Percentiles rank a stretch among this genome's conserved stretches.
phyloP scores from a whole-genome alignment of 2,329 filamentous ascomycete genomes.

The Cladophialophora carrionii region DNA sequence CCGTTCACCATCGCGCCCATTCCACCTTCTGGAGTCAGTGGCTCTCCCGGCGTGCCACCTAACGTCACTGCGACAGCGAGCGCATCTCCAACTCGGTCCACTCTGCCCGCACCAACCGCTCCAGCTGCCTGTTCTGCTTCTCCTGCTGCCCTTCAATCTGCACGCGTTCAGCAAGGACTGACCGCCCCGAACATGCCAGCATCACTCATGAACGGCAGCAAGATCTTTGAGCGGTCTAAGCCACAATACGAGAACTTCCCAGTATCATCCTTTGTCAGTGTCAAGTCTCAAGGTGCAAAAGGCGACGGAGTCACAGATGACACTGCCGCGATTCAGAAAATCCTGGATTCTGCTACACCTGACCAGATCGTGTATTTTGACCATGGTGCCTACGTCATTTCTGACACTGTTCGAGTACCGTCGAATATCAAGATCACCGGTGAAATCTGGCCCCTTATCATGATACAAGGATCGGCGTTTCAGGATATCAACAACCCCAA shows the following conservation, averaged over 20 bases:
- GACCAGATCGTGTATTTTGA: slow-evolving; percentile 68
- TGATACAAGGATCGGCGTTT: slow-evolving; percentile 78
- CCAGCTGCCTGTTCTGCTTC: slow-evolving; percentile 29
- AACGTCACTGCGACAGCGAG: not conserved
- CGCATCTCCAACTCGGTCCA: slow-evolving; percentile 3
- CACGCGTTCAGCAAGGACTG: slow-evolving; percentile 27
- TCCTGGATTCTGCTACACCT: slow-evolving; percentile 67
- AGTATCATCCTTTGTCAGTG: slow-evolving; percentile 74
- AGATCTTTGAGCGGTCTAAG: slow-evolving; percentile 80
- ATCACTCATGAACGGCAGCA: slow-evolving; percentile 63
- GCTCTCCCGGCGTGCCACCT: slow-evolving; percentile 8
- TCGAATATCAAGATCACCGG: slow-evolving; percentile 85
- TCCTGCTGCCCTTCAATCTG: slow-evolving; percentile 22
- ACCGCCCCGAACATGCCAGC: slow-evolving; percentile 27
- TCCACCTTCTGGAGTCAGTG: slow-evolving; percentile 14
- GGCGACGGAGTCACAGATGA: slow-evolving; percentile 89
- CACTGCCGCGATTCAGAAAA: slow-evolving; percentile 77
- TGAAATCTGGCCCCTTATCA: slow-evolving; percentile 87
- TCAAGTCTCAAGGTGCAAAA: slow-evolving; percentile 79
- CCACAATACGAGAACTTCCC: slow-evolving; percentile 78
- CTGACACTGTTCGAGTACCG: slow-evolving; percentile 62
- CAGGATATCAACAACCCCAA: slow-evolving; percentile 73
- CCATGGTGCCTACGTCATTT: slow-evolving; percentile 66
- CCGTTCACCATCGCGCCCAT: not conserved
- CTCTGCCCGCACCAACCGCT: not conserved